These are phyloP conservation scores for Heritiera fomes DNA, from an alignment of 345 rosid species.

Conservation along the genomic window DNA sequence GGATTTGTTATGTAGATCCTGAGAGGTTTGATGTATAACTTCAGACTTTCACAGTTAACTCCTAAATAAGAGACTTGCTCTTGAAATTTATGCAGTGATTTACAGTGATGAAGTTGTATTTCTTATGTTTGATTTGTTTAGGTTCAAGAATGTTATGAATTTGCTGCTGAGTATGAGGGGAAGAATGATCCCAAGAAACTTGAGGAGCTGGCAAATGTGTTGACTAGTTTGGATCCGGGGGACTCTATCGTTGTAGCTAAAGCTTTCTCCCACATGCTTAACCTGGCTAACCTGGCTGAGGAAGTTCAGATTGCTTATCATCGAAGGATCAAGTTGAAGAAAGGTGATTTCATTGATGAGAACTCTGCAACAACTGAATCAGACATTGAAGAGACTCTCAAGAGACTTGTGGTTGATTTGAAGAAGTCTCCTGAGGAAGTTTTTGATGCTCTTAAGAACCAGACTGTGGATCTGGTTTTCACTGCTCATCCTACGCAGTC, in stretches of 20 bases:
- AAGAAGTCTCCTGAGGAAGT: conserved; percentile 91
- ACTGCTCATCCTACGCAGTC: conserved; percentile 99
- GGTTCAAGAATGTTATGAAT: conserved; percentile 98
- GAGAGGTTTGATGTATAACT: background rate
- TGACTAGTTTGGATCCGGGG: conserved; percentile 93
- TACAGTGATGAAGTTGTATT: background rate
- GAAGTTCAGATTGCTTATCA: conserved; percentile 95
- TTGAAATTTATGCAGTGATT: conserved; percentile 8
- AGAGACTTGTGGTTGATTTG: conserved; percentile 75
- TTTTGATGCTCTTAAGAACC: conserved; percentile 91
- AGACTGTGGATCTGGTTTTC: conserved; percentile 92
- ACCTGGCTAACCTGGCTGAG: conserved; percentile 96
- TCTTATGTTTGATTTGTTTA: conserved; percentile 28
- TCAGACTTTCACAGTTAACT: background rate
- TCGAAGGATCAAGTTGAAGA: conserved; percentile 75
- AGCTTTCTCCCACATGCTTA: conserved; percentile 95
- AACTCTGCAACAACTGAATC: conserved; percentile 90
- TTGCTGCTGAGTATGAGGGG: conserved; percentile 94
- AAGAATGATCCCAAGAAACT: conserved; percentile 68
- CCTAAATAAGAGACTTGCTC: conserved; percentile 15
- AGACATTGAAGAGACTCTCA: conserved; percentile 90
- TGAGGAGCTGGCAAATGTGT: conserved; percentile 81
- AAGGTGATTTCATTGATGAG: conserved; percentile 87
- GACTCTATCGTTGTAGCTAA: conserved; percentile 93
- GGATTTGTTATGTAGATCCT: background rate